Base-by-base conservation (phyloP, 1,284 basidiomycete species). In the Moesziomyces antarcticus region DNA sequence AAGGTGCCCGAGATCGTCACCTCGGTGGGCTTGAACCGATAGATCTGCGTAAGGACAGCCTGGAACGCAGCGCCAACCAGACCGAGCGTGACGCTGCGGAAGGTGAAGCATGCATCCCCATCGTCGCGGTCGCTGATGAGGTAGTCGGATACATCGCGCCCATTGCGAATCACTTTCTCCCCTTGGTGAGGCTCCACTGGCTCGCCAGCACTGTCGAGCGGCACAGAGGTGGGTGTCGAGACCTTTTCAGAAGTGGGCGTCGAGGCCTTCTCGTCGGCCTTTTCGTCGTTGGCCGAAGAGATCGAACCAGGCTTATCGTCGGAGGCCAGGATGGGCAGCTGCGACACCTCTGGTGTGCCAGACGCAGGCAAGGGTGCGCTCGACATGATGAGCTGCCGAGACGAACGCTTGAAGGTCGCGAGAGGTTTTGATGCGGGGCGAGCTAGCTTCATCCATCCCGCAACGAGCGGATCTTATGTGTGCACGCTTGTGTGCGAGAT, bases 51-150 rank as follows among this genome's bases (percentile, higher is more conserved):
- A 86, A 86, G 88, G 85, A 62, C 82, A 83, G 33, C 88, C 77
- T 14, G 88, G 87, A 50, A 89, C 87, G 27, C 88, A 87, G 88
- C 88, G 65, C 89, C 86, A 0, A 88, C 64, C 0, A 89, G 88
- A 0, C 89, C 90, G 11, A 91, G 78, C 27, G 88, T 76, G 20
- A 89, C 71, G 11, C 88, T 89, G 18, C 90, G 86, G 72, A 90
- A 87, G 0, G 89, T 90, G 22, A 90, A 78, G 0, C 88, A 85
- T 4, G 86, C 84, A 59, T 90, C 90, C 2, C 86, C 88, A 74
- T 90, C 90, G 80, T 91, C 90, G 25, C 89, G 86, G 27, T 88
- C 56, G 74, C 90, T 88, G 55, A 91, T 86, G 18, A 89, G 86
- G 71, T 86, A 88, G 53, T 86, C 86, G 2, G 89, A 89, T 35